Percentiles rank a stretch among this genome's conserved stretches.
These are phyloP conservation scores for Exidia glandulosa DNA, from an alignment of 768 basidiomycete species.

Conservation along the genomic window DNA sequence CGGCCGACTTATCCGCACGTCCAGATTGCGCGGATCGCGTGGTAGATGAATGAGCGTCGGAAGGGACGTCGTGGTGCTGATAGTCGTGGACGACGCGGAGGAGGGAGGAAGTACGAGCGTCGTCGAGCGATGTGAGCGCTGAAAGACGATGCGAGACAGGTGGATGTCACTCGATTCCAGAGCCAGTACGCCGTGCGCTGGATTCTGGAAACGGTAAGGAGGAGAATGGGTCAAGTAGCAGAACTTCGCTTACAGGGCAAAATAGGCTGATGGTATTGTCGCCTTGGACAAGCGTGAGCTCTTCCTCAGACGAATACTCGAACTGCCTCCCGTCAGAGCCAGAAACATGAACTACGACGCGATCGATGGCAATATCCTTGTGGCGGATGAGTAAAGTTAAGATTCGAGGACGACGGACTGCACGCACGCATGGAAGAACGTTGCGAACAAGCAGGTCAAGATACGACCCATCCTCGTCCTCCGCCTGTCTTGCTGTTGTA, in stretches of 20 bases:
- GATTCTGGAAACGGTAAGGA: constrained; percentile 36
- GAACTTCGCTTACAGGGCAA: constrained; percentile 50
- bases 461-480: constrained; percentile 55
- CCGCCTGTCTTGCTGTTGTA: constrained; percentile 36
- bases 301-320: constrained; percentile 34
- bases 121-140: constrained; percentile 31
- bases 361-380: constrained; percentile 52
- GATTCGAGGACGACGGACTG: background rate
- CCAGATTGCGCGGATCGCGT: constrained; percentile 47
- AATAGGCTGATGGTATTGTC: constrained; percentile 45
- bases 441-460: constrained; percentile 55
- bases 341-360: constrained; percentile 46
- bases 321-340: constrained; percentile 56
- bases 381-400: background rate
- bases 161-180: constrained; percentile 60
- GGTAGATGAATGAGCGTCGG: constrained; percentile 49
- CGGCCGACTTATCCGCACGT: constrained; percentile 47
- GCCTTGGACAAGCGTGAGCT: constrained; percentile 40
- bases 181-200: constrained; percentile 55
- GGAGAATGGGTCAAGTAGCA: background rate
- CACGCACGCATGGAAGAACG: constrained; percentile 62
- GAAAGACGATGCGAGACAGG: constrained; percentile 51
- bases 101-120: background rate
- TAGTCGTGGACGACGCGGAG: background rate
- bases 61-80: constrained; percentile 14